Percentiles rank a stretch among this genome's conserved stretches.
phyloP scores from a whole-genome alignment of 768 basidiomycete genomes.

The Collybiopsis confluens region DNA sequence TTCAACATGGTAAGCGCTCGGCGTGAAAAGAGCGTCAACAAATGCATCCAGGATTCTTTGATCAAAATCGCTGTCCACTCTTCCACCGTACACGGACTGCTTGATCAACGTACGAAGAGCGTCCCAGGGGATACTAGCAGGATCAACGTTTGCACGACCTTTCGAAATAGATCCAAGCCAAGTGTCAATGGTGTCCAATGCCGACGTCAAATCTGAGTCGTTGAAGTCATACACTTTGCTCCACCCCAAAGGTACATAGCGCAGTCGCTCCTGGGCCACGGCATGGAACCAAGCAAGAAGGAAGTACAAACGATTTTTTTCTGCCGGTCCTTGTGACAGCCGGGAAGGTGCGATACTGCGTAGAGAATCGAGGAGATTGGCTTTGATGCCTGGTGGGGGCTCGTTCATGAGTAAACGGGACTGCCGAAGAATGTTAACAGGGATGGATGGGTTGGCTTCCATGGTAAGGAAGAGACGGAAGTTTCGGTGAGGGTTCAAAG shows the following conservation, averaged over 20 bases:
- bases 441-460: conserved; percentile 93
- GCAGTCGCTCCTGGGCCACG: conserved; percentile 91
- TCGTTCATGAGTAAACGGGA: conserved; percentile 99
- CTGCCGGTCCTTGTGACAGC: conserved; percentile 81
- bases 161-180: conserved; percentile 82
- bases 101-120: conserved; percentile 92
- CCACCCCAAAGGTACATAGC: conserved; percentile 96
- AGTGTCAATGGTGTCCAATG: conserved; percentile 85
- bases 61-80: conserved; percentile 94
- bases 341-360: conserved; percentile 67
- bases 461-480: conserved; percentile 98
- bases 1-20: conserved; percentile 87
- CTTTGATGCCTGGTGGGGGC: conserved; percentile 94
- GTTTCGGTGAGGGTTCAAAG: conserved; percentile 78
- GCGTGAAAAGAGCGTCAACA: conserved; percentile 85
- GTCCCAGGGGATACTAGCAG: conserved; percentile 89
- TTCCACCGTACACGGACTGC: conserved; percentile 92
- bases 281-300: conserved; percentile 99
- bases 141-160: conserved; percentile 89
- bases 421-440: conserved; percentile 94
- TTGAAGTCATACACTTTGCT: conserved; percentile 98
- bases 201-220: conserved; percentile 94
- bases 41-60: conserved; percentile 91
- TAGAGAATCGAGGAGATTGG: conserved; percentile 89
- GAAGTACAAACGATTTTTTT: conserved; percentile 93